Conservation (phyloP, 306 rosid species). For the Corylus americana region DNA sequence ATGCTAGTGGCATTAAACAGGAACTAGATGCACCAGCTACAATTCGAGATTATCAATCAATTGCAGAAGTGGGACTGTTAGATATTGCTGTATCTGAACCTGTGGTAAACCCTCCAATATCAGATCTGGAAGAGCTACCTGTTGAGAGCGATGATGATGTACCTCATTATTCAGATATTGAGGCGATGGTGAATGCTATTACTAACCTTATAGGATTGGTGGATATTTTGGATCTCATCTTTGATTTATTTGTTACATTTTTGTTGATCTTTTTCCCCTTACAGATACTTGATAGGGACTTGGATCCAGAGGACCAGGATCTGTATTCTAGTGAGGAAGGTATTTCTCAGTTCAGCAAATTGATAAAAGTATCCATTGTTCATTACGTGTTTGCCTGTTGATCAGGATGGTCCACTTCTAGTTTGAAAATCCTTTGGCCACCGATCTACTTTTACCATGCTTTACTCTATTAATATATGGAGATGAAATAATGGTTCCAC, state of each 20-base stretch:
- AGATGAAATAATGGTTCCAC: neutral
- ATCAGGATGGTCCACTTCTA: neutral
- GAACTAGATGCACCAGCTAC: slow-evolving; percentile 41
- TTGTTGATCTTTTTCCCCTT: slow-evolving; percentile 16
- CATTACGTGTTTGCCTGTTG: slow-evolving; percentile 6
- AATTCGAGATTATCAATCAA: slow-evolving; percentile 42
- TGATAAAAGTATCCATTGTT: neutral
- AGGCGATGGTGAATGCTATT: slow-evolving; percentile 75
- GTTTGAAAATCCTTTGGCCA: slow-evolving; percentile 7
- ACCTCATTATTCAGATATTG: slow-evolving; percentile 87
- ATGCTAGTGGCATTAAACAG: slow-evolving; percentile 42
- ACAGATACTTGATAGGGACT: slow-evolving; percentile 96
- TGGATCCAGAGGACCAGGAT: slow-evolving; percentile 82
- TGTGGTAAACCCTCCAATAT: slow-evolving; percentile 35
- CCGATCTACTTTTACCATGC: neutral
- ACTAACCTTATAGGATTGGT: slow-evolving; percentile 17
- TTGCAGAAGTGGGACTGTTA: slow-evolving; percentile 40
- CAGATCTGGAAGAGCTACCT: slow-evolving; percentile 52
- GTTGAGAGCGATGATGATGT: slow-evolving; percentile 76
- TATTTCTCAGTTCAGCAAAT: slow-evolving; percentile 31
- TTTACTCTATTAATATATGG: neutral
- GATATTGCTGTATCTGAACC: slow-evolving; percentile 41
- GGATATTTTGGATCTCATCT: slow-evolving; percentile 10
- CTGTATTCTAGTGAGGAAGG: slow-evolving; percentile 67
- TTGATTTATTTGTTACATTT: slow-evolving; percentile 13